phyloP scores from a whole-genome alignment of 768 basidiomycete genomes.

The Tulasnella sp. region DNA sequence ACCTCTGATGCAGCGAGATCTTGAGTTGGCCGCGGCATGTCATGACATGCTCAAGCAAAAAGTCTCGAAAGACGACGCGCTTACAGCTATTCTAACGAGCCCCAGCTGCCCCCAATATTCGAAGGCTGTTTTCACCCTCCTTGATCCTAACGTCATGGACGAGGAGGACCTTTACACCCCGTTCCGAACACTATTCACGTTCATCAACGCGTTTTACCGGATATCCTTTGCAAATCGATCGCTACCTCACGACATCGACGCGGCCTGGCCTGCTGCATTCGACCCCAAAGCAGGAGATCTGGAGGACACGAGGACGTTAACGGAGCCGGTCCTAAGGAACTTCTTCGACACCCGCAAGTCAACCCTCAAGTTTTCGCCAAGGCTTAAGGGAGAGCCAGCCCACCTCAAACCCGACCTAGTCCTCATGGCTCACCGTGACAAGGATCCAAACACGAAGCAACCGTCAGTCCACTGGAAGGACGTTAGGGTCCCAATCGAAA shows the following conservation, averaged over 20 bases:
- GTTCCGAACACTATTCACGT: neutral
- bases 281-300: neutral
- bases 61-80: too few species aligned
- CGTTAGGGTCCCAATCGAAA: constrained; percentile 3
- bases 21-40: too few species aligned
- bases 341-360: neutral
- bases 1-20: too few species aligned
- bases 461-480: neutral
- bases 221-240: neutral
- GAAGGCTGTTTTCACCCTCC: neutral
- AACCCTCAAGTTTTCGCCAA: neutral
- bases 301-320: neutral
- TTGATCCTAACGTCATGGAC: neutral
- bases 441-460: neutral
- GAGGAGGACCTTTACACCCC: neutral
- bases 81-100: too few species aligned
- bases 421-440: neutral
- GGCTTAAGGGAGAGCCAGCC: neutral
- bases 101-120: neutral
- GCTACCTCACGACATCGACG: neutral
- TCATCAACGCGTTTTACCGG: neutral
- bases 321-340: neutral
- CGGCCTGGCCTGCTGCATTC: neutral
- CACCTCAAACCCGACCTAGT: neutral
- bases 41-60: too few species aligned